A percentile compares a stretch with the other conserved stretches of the same genome.
Conservation (phyloP, 192 early-diverging fungal genomes). For the Pilobolus umbonatus region DNA sequence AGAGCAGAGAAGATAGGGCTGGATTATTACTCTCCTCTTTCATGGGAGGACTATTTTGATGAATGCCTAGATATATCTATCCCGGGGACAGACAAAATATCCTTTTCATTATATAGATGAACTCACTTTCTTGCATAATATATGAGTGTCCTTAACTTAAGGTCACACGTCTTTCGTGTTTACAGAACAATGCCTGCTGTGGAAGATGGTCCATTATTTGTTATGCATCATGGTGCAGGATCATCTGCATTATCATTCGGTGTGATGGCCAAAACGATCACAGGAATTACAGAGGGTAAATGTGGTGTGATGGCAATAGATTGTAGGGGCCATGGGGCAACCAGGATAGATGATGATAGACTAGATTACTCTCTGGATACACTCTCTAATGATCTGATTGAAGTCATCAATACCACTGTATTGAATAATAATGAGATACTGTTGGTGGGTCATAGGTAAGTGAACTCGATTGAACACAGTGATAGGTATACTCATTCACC, state of each 20-base stretch:
- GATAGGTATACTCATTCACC: background rate
- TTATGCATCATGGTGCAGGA: conserved; percentile 82
- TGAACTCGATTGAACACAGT: background rate
- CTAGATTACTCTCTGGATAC: conserved; percentile 50
- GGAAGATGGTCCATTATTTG: conserved; percentile 56
- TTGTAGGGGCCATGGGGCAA: conserved; percentile 68
- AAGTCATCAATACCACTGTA: conserved; percentile 40
- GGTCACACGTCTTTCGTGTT: conserved; percentile 37
- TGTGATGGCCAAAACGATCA: conserved; percentile 50
- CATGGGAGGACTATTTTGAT: conserved; percentile 57
- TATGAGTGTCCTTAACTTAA: conserved; percentile 3
- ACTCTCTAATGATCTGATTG: conserved; percentile 53
- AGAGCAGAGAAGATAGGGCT: background rate
- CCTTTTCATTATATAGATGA: conserved; percentile 39
- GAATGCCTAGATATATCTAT: conserved; percentile 30
- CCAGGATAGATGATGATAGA: conserved; percentile 42
- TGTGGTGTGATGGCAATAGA: conserved; percentile 59
- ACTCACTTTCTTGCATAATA: background rate
- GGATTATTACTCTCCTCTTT: conserved; percentile 38
- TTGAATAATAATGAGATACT: conserved; percentile 53
- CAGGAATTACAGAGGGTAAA: conserved; percentile 27
- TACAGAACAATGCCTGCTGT: conserved; percentile 33
- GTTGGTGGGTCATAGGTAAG: conserved; percentile 75
- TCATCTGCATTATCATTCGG: conserved; percentile 65
- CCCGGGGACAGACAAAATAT: conserved; percentile 25